Base-by-base conservation (phyloP, 805 yeast species). In the Ogataea henricii region DNA sequence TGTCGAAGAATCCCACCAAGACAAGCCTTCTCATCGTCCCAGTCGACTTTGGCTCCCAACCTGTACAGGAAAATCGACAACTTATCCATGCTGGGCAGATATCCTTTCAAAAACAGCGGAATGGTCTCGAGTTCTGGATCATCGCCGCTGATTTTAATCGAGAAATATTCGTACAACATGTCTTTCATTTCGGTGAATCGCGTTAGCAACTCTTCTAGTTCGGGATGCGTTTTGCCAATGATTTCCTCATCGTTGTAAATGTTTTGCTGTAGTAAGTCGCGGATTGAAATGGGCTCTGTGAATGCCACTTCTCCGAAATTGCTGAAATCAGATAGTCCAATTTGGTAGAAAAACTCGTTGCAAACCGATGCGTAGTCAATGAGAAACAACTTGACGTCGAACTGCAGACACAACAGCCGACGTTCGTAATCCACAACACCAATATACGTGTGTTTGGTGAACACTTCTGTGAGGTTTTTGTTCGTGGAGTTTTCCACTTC, bases 141-240 rank as follows among this genome's bases (percentile, higher is more conserved):
- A 1, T 62, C 57, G 1, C 47, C 56, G 17, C 58, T 59, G 2
- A 86, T 54, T 1, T 56, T 66, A 6, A 89, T 72, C 5, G 77
- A 72, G 63, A 91, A 94, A 57, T 94, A 94, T 56, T 91, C 97
- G 4, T 67, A 59, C 34, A 87, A 71, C 98, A 94, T 92, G 3
- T 82, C 89, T 16, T 68, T 69, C 91, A 87, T 86, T 0, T 64
- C 69, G 1, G 56, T 51, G 40, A 53, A 58, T 1, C 33, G 30
- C 7, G 29, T 18, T 6, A 55, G n/a, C 2, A 53, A 26, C 1
- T 45, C 49, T 9, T 57, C 59, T 8, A 55, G 21, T 3, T 44
- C 27, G 6, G 58, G 60, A 6, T 51, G 20, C 18, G 36, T 39
- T 13, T 43, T 26, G 2, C 34, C 40, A 32, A 54, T 25, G 7